Conservation (phyloP, 2,329 filamentous ascomycete genomes). For the Nothomitra cinnamomea region DNA sequence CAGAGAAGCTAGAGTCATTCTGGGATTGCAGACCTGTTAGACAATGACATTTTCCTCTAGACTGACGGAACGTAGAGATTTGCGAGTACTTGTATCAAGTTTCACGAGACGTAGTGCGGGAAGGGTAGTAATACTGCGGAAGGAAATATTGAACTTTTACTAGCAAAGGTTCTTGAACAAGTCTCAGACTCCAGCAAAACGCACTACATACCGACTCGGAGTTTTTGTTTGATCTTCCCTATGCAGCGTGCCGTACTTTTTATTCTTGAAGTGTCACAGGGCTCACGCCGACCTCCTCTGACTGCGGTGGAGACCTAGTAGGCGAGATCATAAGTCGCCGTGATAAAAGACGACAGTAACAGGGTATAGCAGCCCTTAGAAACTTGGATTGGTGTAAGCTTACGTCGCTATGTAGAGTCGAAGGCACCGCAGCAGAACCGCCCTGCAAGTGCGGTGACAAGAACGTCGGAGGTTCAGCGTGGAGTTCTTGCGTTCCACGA, state of each 20-base stretch:
- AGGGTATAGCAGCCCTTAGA: background rate
- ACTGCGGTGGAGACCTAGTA: background rate
- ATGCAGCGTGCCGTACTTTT: background rate
- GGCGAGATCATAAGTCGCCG: background rate
- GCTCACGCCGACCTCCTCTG: background rate
- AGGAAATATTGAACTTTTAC: background rate
- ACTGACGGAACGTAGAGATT: background rate
- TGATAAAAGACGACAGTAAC: background rate
- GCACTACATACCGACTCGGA: conserved; percentile 1
- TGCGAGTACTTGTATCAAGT: background rate
- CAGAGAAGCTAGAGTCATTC: background rate
- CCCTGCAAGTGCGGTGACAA: background rate
- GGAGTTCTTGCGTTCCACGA: background rate
- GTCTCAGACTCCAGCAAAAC: conserved; percentile 1
- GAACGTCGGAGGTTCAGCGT: background rate
- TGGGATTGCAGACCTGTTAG: background rate
- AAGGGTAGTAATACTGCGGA: background rate
- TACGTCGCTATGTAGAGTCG: background rate
- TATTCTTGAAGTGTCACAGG: background rate
- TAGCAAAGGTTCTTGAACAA: background rate
- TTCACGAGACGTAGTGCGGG: too few relatives aligned
- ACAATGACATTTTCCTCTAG: background rate
- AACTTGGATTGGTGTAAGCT: background rate
- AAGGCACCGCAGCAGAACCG: background rate
- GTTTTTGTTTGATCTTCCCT: conserved; percentile 2